phyloP scores from a whole-genome alignment of 352 stramenopile species.

The Blastocystis sp. region DNA sequence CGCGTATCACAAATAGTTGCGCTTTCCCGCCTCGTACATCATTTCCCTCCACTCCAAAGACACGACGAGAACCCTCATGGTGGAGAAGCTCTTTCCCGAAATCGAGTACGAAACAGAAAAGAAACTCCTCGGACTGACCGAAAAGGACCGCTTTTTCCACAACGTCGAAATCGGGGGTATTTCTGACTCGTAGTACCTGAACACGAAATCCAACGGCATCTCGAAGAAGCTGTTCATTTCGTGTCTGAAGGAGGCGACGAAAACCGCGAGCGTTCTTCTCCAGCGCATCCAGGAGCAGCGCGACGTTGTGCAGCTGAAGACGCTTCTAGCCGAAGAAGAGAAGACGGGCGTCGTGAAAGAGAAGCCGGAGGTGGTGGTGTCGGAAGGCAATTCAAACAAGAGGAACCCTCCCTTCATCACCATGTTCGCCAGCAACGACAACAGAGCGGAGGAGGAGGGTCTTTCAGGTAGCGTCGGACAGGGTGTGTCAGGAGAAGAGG shows the following conservation, averaged over 20 bases:
- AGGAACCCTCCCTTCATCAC: constrained; percentile 13
- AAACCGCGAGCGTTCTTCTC: constrained; percentile 15
- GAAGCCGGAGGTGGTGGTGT: not conserved
- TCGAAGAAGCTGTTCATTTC: constrained; percentile 13
- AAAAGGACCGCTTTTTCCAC: constrained; percentile 27
- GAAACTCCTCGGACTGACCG: not conserved
- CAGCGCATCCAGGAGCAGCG: constrained; percentile 25
- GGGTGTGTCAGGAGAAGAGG: not conserved
- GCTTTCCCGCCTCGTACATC: constrained; percentile 31
- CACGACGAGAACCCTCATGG: not conserved
- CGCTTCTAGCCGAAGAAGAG: not conserved
- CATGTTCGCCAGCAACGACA: not conserved
- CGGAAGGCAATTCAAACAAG: not conserved
- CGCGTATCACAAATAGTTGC: not conserved
- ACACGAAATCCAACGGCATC: constrained; percentile 15
- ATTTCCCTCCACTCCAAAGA: constrained; percentile 45
- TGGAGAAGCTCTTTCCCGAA: constrained; percentile 50
- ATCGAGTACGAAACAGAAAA: constrained; percentile 25
- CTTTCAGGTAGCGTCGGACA: not conserved
- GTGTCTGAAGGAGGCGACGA: constrained; percentile 23
- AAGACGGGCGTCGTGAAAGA: not conserved
- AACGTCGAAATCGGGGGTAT: not conserved
- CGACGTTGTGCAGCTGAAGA: not conserved
- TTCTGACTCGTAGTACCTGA: not conserved
- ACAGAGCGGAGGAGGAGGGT: not conserved